These are phyloP conservation scores for Emmonsiellopsis sp. DNA, from an alignment of 2,329 filamentous ascomycete species.

Conservation along the genomic window DNA sequence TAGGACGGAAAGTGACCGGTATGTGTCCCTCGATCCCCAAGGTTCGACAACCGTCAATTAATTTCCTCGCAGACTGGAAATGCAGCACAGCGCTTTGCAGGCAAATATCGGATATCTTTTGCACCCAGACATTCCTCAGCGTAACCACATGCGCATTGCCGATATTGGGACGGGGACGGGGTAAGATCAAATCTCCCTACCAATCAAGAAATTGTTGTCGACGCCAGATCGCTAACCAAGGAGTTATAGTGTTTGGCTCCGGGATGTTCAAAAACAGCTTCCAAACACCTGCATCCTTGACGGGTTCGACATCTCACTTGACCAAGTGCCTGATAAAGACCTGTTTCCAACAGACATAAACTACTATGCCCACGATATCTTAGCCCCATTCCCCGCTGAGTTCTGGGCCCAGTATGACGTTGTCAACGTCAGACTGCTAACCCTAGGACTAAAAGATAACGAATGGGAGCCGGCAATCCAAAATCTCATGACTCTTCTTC, in stretches of 20 bases:
- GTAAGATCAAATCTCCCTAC: not conserved
- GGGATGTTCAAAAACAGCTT: not conserved
- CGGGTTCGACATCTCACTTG: not conserved
- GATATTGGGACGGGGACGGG: conserved; percentile 1
- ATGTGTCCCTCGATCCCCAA: not conserved
- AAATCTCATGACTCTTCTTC: not conserved
- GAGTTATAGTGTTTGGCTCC: not conserved
- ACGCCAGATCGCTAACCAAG: not conserved
- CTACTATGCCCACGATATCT: not conserved
- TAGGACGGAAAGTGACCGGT: not conserved
- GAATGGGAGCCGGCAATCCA: not conserved
- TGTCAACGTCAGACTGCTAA: not conserved
- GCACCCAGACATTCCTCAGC: not conserved
- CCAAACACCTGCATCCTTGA: not conserved
- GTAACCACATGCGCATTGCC: not conserved
- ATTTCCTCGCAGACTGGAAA: not conserved
- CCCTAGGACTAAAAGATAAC: not conserved
- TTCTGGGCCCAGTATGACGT: not conserved
- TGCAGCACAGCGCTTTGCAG: not conserved
- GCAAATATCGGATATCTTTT: not conserved
- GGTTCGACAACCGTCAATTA: not conserved
- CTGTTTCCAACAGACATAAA: not conserved
- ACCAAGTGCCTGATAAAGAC: not conserved
- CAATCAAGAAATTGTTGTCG: not conserved
- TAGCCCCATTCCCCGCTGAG: not conserved